phyloP scores from a whole-genome alignment of 2,329 filamentous ascomycete genomes.

The Tympanopsis confertula region DNA sequence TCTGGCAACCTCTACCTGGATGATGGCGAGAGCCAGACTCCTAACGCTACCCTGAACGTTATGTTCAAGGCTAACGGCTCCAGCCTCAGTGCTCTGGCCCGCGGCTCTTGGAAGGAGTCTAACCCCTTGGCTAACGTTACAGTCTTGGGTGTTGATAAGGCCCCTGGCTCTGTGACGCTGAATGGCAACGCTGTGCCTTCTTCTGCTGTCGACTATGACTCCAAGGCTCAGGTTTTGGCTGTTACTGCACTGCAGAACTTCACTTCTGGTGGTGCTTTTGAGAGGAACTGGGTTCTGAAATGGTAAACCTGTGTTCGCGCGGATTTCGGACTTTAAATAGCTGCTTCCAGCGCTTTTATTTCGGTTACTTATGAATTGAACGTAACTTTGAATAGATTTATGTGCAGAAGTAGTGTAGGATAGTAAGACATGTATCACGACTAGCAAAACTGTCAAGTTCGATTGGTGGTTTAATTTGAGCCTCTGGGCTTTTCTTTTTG shows the following conservation, averaged over 20 bases:
- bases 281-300: conserved; percentile 39
- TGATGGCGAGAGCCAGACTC: conserved; percentile 58
- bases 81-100: conserved; percentile 31
- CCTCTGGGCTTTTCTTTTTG: no score
- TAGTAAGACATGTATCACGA: no score
- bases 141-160: conserved; percentile 40
- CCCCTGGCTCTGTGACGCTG: conserved; percentile 32
- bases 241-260: conserved; percentile 34
- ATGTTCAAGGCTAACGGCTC: conserved; percentile 29
- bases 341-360: no score
- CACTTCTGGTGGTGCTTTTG: conserved; percentile 45
- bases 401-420: no score
- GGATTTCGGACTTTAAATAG: no score
- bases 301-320: no score
- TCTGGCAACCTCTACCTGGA: conserved; percentile 58
- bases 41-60: conserved; percentile 41
- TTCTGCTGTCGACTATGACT: conserved; percentile 33
- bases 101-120: conserved; percentile 40
- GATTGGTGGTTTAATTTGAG: no score
- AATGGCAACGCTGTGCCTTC: conserved; percentile 31
- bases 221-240: conserved; percentile 30
- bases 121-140: conserved; percentile 52
- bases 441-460: no score
- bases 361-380: no score
- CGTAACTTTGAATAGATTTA: no score